phyloP scores from a whole-genome alignment of 2,329 filamentous ascomycete genomes.

The Monilinia polystroma region DNA sequence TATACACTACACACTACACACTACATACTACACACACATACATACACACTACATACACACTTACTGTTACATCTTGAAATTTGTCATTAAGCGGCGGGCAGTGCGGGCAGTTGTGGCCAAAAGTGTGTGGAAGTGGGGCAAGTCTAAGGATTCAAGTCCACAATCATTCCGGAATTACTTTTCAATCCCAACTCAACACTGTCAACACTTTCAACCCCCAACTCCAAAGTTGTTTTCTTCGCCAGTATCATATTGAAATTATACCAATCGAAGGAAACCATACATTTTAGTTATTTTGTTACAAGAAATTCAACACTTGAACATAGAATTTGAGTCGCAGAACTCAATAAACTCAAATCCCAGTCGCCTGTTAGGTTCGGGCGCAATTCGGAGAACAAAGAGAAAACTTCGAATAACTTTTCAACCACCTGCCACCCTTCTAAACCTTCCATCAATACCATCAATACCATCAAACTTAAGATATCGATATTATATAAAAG shows the following conservation, averaged over 20 bases:
- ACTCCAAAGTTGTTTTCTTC: background rate
- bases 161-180: constrained; percentile 18
- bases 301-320: background rate
- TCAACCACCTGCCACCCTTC: background rate
- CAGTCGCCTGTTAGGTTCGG: background rate
- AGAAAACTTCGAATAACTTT: constrained; percentile 8
- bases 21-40: no score
- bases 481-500: constrained; percentile 10
- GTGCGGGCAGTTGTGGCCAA: background rate
- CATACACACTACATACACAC: background rate
- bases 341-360: background rate
- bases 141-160: constrained; percentile 3
- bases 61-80: background rate
- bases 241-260: background rate
- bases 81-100: constrained; percentile 14
- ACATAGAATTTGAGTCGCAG: background rate
- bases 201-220: background rate
- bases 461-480: background rate
- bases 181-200: background rate
- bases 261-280: background rate
- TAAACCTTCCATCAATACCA: background rate
- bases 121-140: constrained; percentile 9
- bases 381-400: constrained; percentile 21
- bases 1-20: no score
- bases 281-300: background rate